Conservation (phyloP, 306 rosid species). For the Castanea mollissima region DNA sequence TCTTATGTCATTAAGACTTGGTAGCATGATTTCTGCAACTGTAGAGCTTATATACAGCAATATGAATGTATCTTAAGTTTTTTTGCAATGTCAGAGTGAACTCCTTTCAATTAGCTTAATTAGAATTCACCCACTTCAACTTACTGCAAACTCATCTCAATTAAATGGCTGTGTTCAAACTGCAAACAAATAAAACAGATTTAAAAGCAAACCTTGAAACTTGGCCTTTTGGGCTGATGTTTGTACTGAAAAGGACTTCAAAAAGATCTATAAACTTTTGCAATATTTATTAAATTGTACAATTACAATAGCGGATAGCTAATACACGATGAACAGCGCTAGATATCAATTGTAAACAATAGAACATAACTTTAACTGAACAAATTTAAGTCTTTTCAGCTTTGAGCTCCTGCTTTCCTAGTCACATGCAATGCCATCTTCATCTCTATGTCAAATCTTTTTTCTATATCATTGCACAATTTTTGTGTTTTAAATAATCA, state of each 20-base stretch:
- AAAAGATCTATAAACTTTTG: no score
- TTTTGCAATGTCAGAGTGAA: no score
- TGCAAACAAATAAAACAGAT: neutral
- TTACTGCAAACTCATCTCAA: neutral
- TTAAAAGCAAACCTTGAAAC: neutral
- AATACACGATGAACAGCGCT: no score
- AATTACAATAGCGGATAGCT: neutral
- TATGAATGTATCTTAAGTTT: no score
- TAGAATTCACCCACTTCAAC: neutral
- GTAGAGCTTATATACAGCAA: no score
- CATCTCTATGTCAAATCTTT: slow-evolving; percentile 8
- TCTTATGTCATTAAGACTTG: neutral
- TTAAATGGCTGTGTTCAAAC: neutral
- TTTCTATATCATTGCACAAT: slow-evolving; percentile 11
- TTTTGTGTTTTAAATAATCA: slow-evolving; percentile 28
- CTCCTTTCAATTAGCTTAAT: no score
- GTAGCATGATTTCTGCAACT: no score
- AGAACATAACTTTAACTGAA: neutral
- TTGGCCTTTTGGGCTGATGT: neutral
- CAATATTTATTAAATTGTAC: neutral
- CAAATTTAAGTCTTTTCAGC: slow-evolving; percentile 14
- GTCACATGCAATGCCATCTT: slow-evolving; percentile 23
- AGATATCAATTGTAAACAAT: no score
- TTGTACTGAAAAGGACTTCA: no score
- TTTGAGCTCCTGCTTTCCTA: slow-evolving; percentile 13